Base-by-base conservation (phyloP, 116 monocot species). In the Cymodocea nodosa region DNA sequence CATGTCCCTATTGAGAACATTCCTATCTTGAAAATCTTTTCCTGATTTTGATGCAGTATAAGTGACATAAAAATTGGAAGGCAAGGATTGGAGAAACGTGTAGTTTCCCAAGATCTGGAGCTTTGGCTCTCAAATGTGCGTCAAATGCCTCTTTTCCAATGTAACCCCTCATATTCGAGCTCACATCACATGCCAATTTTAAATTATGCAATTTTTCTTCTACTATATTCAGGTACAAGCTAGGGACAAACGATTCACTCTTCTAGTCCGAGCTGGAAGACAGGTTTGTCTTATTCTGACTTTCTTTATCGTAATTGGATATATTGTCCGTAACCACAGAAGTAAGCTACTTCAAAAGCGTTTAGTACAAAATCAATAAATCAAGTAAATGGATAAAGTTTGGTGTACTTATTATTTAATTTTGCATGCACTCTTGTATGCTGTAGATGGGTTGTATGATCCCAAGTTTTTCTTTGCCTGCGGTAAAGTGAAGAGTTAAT, bases 211-310 rank as follows among this genome's bases (percentile, higher is more conserved):
- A 24, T 11, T 16, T 36, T 62, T 52, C 57, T 50, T 49, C 24
- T 23, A 8, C 15, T 63, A 44, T 63, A 37, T 79, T 5, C 75
- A 97, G 97, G 80, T 64, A 48, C 97, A 91, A 49, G 90, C 83
- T 3, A 88, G 83, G 67, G 85, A 88, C 63, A 81, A 85, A 35
- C 88, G 85, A 64, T 90, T 88, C 71, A 91, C 85, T 34, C 91
- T 97, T 62, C 88, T 97, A 55, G 97, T 91, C 76, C 87, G 97
- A 78, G 87, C 97, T 60, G 97, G 97, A n/a, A 85, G 97, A 81
- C 90, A 97, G 97, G 97, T 97, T 68, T 44, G 69, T 62, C 5
- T 63, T 23, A 2, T 15, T 60, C 17, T 15, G 24, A 30, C 20
- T 63, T 2, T 48, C 30, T 17, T 19, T 11, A 44, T 15, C 48